Base-by-base conservation (phyloP, 257 asterid genomes). In the Nicotiana tabacum region DNA sequence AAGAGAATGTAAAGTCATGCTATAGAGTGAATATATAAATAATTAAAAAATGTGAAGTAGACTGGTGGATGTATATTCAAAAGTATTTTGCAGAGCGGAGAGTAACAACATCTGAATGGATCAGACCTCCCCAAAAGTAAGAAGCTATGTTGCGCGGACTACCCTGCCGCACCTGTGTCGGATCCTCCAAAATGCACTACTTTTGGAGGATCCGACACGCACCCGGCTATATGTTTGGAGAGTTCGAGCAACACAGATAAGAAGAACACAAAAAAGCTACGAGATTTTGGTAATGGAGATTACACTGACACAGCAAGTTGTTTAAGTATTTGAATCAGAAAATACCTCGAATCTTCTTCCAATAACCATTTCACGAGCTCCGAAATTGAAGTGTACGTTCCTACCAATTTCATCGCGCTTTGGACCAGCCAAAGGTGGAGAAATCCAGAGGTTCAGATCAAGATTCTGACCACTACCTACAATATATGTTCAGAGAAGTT, bases 401-500 rank as follows among this genome's bases (percentile, higher is more conserved):
- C 82, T 85, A 58, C 86, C 53, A 3, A 82, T 60, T 66, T 84
- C 85, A 46, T 76, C 82, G 61, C 88, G 88, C 48, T 81, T 79
- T 64, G 85, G 86, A 68, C 87, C 90, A 70, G 84, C 83, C 9
- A 89, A 86, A 82, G 97, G 88, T 32, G 92, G 88, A 79, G 99
- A 93, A 72, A 93, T 89, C 82, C 97, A 92, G 32, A 95, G 99
- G 88, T 90, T 95, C 82, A 95, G 97, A 92, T 95, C 97, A 88
- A 95, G 98, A 86, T 83, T 89, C 85, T 88, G 86, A 72, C 86
- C 85, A 33, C 83, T 85, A 82, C 90, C 99, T 92, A 89, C 86
- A 90, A 67, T 43, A 43, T 77, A 87, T 33, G 58, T 37, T 11
- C 30, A 80, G 39, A 39, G 56, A 79, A 79, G 17, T 21, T 39